Evolutionary conservation across 2,329 filamentous ascomycete genomes (phyloP), one percentile per base, ranked within the genome.

Genomic region (Colletotrichum tabaci): DNA sequence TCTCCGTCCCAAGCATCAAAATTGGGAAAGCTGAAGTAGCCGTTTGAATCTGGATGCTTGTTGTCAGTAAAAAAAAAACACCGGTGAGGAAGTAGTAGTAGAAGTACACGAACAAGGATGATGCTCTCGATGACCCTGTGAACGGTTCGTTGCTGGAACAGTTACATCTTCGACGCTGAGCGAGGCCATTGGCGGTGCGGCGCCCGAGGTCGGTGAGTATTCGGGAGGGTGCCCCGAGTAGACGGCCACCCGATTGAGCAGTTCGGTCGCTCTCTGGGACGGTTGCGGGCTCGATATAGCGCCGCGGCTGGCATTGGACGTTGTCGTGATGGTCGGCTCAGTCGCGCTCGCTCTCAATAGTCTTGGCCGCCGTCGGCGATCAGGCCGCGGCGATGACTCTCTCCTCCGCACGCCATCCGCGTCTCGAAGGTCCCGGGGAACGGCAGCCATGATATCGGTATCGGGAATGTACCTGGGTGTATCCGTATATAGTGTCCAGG

Each of bases 21-120:
- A 79, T 88, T 92, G 18, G 92, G 92, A 78, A 94, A 94, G 83
- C 91, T 93, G 77, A 92, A 91, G 81, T 94, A 94, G 73, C 89
- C 88, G 67, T 68, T 69, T 12, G 71, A 57, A 49, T 74, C 73
- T 74, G 38, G 15, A 9, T 44, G 40, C 42, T 53, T 26, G 26
- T 50, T 21, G 30, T 71, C 58, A 71, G 66, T 55, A 57, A 69
- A 50, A 7, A 26, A 10, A 18, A 15, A 4, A 13, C 15, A 21
- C 7, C n/a, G 18, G n/a, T 8, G 6, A 18, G 38, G 26, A 8
- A 21, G 21, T 30, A 21, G 21, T 30, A 21, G 56, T 56, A 56
- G 9, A 21, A 26, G 40, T 52, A 38, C 18, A 71, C 73, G 56
- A 40, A 74, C 71, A 74, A 13, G 71, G 40, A n/a, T 56, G 63